phyloP scores from a whole-genome alignment of 1,284 basidiomycete genomes.

The Amylostereum chailletii region DNA sequence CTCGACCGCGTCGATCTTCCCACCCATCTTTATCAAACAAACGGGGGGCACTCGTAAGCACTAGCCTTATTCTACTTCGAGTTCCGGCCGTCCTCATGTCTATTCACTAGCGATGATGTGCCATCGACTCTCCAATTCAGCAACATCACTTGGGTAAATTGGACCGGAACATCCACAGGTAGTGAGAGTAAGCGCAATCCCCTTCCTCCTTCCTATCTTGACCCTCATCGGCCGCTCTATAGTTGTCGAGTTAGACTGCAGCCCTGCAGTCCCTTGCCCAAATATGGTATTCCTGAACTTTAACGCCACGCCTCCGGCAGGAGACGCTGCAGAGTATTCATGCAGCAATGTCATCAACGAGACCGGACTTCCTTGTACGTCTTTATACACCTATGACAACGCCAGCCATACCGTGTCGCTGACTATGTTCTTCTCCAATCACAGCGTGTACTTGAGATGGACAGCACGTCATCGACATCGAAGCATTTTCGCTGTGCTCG shows the following conservation, averaged over 20 bases:
- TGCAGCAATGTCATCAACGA: slow-evolving; percentile 39
- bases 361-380: not conserved
- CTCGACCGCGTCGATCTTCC: slow-evolving; percentile 38
- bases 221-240: not conserved
- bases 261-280: slow-evolving; percentile 38
- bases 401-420: too few relatives aligned
- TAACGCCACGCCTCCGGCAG: slow-evolving; percentile 28
- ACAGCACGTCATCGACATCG: too few relatives aligned
- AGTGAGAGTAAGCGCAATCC: slow-evolving; percentile 28
- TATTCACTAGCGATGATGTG: slow-evolving; percentile 32
- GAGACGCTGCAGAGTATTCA: slow-evolving; percentile 28
- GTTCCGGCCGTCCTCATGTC: not conserved
- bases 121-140: slow-evolving; percentile 42
- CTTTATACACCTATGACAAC: not conserved
- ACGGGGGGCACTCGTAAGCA: slow-evolving; percentile 37
- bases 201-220: too few relatives aligned
- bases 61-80: not conserved
- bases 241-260: slow-evolving; percentile 52
- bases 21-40: slow-evolving; percentile 45
- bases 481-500: too few relatives aligned
- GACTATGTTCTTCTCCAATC: too few relatives aligned
- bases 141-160: slow-evolving; percentile 37
- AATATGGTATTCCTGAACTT: slow-evolving; percentile 36
- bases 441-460: too few relatives aligned
- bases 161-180: slow-evolving; percentile 37